Conservation (phyloP, 2,329 filamentous ascomycete genomes). For the Diaporthe citriasiana region DNA sequence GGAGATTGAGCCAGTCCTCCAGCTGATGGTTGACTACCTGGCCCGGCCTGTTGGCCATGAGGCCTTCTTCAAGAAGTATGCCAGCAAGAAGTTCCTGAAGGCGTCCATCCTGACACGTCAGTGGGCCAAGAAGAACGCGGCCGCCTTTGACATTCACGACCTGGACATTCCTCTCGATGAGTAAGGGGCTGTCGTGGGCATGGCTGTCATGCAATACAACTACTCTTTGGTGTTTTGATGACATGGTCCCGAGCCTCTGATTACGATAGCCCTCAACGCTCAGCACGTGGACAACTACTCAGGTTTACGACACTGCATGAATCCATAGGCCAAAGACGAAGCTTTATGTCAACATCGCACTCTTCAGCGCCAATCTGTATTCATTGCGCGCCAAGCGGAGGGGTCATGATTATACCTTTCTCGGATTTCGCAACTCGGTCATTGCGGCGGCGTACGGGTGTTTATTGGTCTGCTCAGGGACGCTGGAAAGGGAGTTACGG, state of each 20-base stretch:
- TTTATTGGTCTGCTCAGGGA: conserved; percentile 38
- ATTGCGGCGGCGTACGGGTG: conserved; percentile 44
- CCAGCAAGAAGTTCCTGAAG: conserved; percentile 99
- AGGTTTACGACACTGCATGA: conserved; percentile 40
- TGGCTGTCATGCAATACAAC: conserved; percentile 23
- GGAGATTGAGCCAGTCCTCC: conserved; percentile 92
- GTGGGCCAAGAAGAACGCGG: conserved; percentile 89
- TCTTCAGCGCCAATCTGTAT: conserved; percentile 36
- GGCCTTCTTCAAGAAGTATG: conserved; percentile 99
- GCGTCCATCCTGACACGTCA: conserved; percentile 91
- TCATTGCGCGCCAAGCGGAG: conserved; percentile 36
- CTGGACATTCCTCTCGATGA: conserved; percentile 60
- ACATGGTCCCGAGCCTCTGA: conserved; percentile 32
- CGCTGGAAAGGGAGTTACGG: conserved; percentile 38
- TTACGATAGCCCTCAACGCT: conserved; percentile 31
- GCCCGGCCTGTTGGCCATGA: conserved; percentile 91
- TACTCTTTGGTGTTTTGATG: conserved; percentile 4
- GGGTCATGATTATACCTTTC: conserved; percentile 36
- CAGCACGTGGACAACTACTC: conserved; percentile 35
- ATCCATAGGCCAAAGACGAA: conserved; percentile 40
- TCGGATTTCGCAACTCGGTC: conserved; percentile 43
- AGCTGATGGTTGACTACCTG: conserved; percentile 97
- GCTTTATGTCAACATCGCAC: conserved; percentile 39
- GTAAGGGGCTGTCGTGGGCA: conserved; percentile 57
- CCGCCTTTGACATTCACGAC: conserved; percentile 67